Evolutionary conservation across 306 rosid genomes (phyloP).

Genomic region (Quercus wislizeni): DNA sequence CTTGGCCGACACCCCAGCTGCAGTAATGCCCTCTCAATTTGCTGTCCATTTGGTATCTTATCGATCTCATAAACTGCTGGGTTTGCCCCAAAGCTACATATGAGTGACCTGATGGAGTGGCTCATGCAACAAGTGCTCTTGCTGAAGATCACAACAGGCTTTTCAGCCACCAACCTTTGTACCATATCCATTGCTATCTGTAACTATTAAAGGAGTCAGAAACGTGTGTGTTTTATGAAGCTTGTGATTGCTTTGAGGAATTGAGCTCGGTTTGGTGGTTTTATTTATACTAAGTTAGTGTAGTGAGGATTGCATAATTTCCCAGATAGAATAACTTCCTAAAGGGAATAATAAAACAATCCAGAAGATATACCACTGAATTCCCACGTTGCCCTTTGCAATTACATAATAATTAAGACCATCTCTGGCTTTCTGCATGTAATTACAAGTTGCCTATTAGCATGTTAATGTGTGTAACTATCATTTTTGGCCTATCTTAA

Average conservation of each 20-base stretch:
- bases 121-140: conserved; percentile 51
- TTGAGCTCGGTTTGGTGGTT: conserved; percentile 10
- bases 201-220: background rate
- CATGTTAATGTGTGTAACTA: conserved; percentile 27
- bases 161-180: conserved; percentile 49
- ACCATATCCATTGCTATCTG: conserved; percentile 46
- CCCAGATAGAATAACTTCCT: conserved; percentile 23
- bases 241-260: conserved; percentile 28
- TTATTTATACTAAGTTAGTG: conserved; percentile 45
- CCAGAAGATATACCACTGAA: conserved; percentile 14
- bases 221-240: background rate
- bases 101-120: conserved; percentile 46
- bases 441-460: conserved; percentile 20
- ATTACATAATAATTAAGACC: background rate
- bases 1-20: conserved; percentile 54
- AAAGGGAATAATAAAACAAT: conserved; percentile 20
- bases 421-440: conserved; percentile 12
- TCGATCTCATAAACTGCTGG: conserved; percentile 50
- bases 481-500: conserved; percentile 27
- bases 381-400: background rate
- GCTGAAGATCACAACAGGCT: conserved; percentile 76
- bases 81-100: conserved; percentile 51
- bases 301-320: conserved; percentile 18
- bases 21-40: conserved; percentile 44
- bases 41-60: conserved; percentile 46